Base-by-base conservation (phyloP, 345 rosid species). In the Nephelium lappaceum region DNA sequence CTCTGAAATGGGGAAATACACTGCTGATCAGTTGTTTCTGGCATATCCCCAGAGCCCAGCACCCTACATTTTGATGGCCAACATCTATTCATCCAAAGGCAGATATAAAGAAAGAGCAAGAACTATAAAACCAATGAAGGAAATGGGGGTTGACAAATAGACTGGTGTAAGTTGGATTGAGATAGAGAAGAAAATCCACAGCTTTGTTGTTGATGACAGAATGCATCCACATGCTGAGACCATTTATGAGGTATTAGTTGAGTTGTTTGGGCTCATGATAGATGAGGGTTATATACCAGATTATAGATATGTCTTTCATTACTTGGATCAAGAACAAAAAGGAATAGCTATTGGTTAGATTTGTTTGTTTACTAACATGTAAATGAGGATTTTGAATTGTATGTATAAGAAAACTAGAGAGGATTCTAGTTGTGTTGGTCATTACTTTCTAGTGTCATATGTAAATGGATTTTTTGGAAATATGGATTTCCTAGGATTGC, bases 101-200 rank as follows among this genome's bases (percentile, higher is more conserved):
- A 86, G 80, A 65, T 94, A 97, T 98, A 88, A 79, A 73, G 99
- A 93, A 79, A 84, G 97, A 75, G 97, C 94, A 19, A 87, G 74
- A 74, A 82, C 89, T 31, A 90, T 94, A 41, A 89, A 86, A 87
- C 89, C 86, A 82, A 91, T 94, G 97, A 92, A 89, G 82, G 90
- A 89, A 77, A 86, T 77, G 65, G 91, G 97, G 47, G 88, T 90
- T 85, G 81, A 79, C 49, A 95, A 90, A 89, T 96, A 91, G 79
- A 91, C 86, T 0, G 99, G 98, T 39, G 81, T 88, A 71, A 96
- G 99, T 84, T 92, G 94, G 97, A 96, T 92, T 71, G 99, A 92
- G 91, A 88, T 90, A 79, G 94, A 90, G 63, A 87, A 92, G 77
- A 72, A 84, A 73, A 83, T 84, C 45, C 97, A 93, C 70, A 88